Evolutionary conservation across 2,329 filamentous ascomycete species (phyloP), one percentile per base, ranked within the genome.

Genomic region (Talaromyces sp.): DNA sequence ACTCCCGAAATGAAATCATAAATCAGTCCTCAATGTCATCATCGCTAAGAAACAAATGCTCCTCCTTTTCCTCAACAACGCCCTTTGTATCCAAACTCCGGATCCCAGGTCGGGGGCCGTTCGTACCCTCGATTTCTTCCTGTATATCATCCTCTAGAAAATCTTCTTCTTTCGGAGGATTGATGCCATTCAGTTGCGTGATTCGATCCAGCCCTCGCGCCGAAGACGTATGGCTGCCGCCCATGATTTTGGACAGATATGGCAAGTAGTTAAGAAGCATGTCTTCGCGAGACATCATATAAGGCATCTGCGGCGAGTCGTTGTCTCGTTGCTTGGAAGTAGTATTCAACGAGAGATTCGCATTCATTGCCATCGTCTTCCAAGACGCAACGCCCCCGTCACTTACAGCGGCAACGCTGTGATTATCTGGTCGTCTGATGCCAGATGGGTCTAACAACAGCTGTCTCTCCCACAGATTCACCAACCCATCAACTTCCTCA

Each of bases 211-310:
- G 78, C 19, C 87, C 84, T 53, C 77, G 78, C 2, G 33, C 28
- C 2, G 17, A 28, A 21, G 9, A 4, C 2, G 81, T 73, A 11
- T 43, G 39, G 22, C 77, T 69, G 41, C 72, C 66, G 57, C 67
- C 64, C 72, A 67, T 61, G 39, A 97, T 89, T 53, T 84, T 81
- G 1, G 86, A 80, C 79, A 94, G 85, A 71, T 96, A 97, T 0
- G 94, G 94, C 0, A 99, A 80, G 8, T 91, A 85, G 63, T 97
- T 90, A 22, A 97, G 82, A 0, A 97, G 60, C 10, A 72, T 56
- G 53, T 77, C 75, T 45, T 66, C 63, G 2, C 73, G 69, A 17
- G 73, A 67, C 55, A 73, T 63, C 69, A 73, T 71, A 2, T 64
- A 68, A 21, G 68, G 62, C 22, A 65, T 61, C 35, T 48, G 21